Conservation (phyloP, 2,329 filamentous ascomycete genomes). For the Waltergamsia citrina region DNA sequence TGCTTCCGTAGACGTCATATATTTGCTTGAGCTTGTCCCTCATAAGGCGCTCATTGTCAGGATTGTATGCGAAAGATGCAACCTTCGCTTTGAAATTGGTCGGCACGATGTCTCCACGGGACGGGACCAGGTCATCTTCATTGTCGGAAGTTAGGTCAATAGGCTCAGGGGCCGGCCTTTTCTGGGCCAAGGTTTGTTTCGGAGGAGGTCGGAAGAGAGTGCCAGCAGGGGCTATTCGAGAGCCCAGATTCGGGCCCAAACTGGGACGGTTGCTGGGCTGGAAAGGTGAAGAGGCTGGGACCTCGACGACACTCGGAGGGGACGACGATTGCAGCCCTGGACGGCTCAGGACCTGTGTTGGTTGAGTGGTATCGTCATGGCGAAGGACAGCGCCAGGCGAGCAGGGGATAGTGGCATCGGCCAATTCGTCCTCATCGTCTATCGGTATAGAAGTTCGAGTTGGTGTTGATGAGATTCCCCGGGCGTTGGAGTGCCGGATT, state of each 20-base stretch:
- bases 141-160: slow-evolving; percentile 42
- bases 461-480: slow-evolving; percentile 16
- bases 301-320: slow-evolving; percentile 52
- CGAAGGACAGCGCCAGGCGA: slow-evolving; percentile 26
- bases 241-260: slow-evolving; percentile 29
- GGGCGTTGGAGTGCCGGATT: slow-evolving; percentile 16
- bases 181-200: slow-evolving; percentile 16
- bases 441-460: slow-evolving; percentile 11
- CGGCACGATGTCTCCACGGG: slow-evolving; percentile 53
- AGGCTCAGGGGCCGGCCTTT: slow-evolving; percentile 26
- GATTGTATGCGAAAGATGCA: slow-evolving; percentile 33
- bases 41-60: slow-evolving; percentile 19
- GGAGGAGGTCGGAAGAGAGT: slow-evolving; percentile 55
- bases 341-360: slow-evolving; percentile 35
- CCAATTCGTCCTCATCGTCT: slow-evolving; percentile 34
- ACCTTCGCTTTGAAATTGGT: slow-evolving; percentile 40
- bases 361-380: slow-evolving; percentile 26
- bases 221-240: slow-evolving; percentile 64
- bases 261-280: slow-evolving; percentile 31
- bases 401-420: slow-evolving; percentile 34
- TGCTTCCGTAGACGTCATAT: slow-evolving; percentile 22
- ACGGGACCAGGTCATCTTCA: slow-evolving; percentile 43
- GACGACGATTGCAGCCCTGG: slow-evolving; percentile 26
- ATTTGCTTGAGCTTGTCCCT: slow-evolving; percentile 23
- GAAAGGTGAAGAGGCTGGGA: slow-evolving; percentile 80